Evolutionary conservation across 169 alveolate species (phyloP).

Genomic region (Plasmodium relictum): DNA sequence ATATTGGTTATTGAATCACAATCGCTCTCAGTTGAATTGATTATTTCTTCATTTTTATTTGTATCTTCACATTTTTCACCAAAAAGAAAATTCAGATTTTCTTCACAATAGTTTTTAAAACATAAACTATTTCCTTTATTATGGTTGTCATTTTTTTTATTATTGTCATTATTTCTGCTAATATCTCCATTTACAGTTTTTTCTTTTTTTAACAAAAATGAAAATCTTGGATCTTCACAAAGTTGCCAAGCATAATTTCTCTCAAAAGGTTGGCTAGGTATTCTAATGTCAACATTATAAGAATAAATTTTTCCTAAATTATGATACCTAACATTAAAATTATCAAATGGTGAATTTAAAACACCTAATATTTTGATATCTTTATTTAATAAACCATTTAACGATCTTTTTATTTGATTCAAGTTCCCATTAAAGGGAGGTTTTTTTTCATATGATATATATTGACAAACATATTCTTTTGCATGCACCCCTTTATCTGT

Average conservation of each 20-base stretch:
- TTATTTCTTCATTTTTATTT: neutral
- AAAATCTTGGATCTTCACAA: constrained; percentile 77
- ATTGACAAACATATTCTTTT: constrained; percentile 83
- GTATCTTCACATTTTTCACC: constrained; percentile 2
- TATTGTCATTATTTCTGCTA: neutral
- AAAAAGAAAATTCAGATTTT: constrained; percentile 2
- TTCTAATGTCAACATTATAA: constrained; percentile 80
- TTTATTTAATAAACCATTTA: constrained; percentile 80
- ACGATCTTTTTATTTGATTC: constrained; percentile 73
- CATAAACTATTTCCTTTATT: neutral
- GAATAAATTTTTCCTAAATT: constrained; percentile 84
- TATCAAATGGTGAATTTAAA: constrained; percentile 74
- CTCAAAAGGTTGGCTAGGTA: constrained; percentile 81
- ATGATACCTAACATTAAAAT: constrained; percentile 81
- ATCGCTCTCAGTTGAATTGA: neutral
- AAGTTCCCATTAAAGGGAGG: constrained; percentile 81
- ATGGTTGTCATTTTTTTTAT: neutral
- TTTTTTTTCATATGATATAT: constrained; percentile 80
- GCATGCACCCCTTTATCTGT: constrained; percentile 88
- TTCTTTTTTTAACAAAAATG: constrained; percentile 24
- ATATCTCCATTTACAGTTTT: neutral
- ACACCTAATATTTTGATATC: constrained; percentile 80
- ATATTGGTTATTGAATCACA: neutral
- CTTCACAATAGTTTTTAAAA: constrained; percentile 1
- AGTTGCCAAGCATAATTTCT: constrained; percentile 85